phyloP scores from a whole-genome alignment of 495 filamentous ascomycete genomes.

The Tricharina praecox region DNA sequence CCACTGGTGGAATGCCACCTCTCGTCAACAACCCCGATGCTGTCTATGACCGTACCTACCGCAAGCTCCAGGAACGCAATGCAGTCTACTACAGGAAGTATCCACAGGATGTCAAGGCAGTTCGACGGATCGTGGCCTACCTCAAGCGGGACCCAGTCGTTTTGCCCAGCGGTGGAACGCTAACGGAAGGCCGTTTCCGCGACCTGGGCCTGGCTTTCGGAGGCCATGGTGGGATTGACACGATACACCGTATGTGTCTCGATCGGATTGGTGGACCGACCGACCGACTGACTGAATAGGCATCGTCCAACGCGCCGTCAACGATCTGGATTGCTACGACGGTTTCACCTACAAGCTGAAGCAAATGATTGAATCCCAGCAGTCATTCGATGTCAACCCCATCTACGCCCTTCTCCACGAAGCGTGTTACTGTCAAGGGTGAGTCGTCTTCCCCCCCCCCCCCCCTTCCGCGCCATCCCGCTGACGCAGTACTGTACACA shows the following conservation, averaged over 20 bases:
- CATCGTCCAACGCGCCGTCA: conserved; percentile 47
- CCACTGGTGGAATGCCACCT: conserved; percentile 67
- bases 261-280: no score
- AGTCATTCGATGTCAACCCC: conserved; percentile 53
- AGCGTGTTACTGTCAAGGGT: conserved; percentile 51
- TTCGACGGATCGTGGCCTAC: conserved; percentile 48
- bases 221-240: conserved; percentile 44
- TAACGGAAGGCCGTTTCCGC: conserved; percentile 55
- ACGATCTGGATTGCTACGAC: conserved; percentile 55
- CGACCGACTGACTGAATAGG: conserved; percentile 32
- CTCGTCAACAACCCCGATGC: conserved; percentile 51
- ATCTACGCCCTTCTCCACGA: conserved; percentile 83
- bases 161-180: conserved; percentile 47
- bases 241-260: conserved; percentile 41
- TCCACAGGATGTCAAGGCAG: conserved; percentile 57
- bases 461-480: no score
- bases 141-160: conserved; percentile 40
- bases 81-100: conserved; percentile 67
- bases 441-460: neutral
- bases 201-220: conserved; percentile 64
- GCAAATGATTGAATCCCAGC: conserved; percentile 43
- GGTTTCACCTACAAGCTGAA: conserved; percentile 56
- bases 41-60: conserved; percentile 57
- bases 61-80: conserved; percentile 50
- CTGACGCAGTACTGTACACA: conserved; percentile 13